phyloP scores from a whole-genome alignment of 2,329 filamentous ascomycete genomes.

The Plectosphaerella cucumerina region DNA sequence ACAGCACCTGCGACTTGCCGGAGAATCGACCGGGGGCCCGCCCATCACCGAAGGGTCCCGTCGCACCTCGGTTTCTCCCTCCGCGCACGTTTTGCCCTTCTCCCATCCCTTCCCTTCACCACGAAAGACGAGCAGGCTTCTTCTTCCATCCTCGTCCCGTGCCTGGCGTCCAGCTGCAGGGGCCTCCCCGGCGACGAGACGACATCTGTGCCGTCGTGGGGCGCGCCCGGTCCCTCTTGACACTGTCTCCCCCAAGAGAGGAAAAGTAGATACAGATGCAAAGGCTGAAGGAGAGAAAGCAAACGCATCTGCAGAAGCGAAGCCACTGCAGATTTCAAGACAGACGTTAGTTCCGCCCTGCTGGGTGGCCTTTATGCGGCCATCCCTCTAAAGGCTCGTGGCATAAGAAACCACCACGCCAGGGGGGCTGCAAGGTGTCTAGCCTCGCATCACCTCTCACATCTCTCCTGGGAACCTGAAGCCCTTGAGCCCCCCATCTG shows the following conservation, averaged over 20 bases:
- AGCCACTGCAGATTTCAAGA: too few relatives aligned
- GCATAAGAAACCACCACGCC: too few relatives aligned
- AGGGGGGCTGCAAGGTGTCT: background rate
- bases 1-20: constrained; percentile 1
- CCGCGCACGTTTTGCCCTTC: background rate
- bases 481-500: background rate
- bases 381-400: too few relatives aligned
- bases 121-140: background rate
- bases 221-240: too few relatives aligned
- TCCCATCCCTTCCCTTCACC: too few relatives aligned
- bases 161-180: background rate
- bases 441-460: background rate
- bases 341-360: too few relatives aligned
- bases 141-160: background rate
- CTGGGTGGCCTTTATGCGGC: too few relatives aligned
- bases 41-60: too few relatives aligned
- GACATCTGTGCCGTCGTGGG: background rate
- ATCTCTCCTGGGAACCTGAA: background rate
- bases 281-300: too few relatives aligned
- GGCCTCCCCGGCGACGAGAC: background rate
- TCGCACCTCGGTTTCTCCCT: background rate
- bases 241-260: too few relatives aligned
- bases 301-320: too few relatives aligned
- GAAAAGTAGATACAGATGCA: too few relatives aligned
- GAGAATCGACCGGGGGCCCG: background rate